These are phyloP conservation scores for Pestalotiopsis fici DNA, from an alignment of 2,329 filamentous ascomycete species.

Conservation along the genomic window DNA sequence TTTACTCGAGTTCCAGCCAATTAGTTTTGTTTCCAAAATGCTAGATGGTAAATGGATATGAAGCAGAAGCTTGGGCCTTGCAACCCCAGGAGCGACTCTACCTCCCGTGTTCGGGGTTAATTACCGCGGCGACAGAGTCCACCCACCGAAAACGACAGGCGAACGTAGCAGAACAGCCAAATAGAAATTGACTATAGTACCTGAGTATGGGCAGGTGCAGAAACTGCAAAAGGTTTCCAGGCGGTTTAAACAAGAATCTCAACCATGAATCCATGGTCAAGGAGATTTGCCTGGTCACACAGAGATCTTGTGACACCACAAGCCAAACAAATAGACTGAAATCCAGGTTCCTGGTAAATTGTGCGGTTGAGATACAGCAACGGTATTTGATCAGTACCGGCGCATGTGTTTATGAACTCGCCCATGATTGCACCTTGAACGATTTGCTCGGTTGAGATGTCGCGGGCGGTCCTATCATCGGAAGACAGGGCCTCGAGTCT, in stretches of 20 bases:
- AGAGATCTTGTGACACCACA: neutral
- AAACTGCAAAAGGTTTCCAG: neutral
- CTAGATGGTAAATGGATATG: neutral
- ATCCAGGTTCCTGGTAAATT: neutral
- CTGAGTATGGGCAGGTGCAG: neutral
- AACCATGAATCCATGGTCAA: neutral
- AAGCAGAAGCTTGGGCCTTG: neutral
- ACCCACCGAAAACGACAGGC: neutral
- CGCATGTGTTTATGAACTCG: neutral
- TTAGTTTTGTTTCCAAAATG: too few relatives aligned
- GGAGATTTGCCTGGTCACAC: neutral
- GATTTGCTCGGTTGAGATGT: neutral
- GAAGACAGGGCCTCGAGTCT: neutral
- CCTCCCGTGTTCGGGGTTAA: slow-evolving; percentile 1
- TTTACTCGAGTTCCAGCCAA: neutral
- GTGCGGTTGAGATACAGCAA: too few relatives aligned
- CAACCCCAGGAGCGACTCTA: neutral
- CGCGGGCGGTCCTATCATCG: neutral
- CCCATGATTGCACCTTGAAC: neutral
- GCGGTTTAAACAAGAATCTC: neutral
- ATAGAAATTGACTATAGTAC: neutral
- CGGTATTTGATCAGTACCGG: neutral
- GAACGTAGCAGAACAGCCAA: neutral
- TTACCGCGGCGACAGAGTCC: neutral
- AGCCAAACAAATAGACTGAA: neutral